Percentiles rank a stretch among this genome's conserved stretches.
Evolutionary conservation across 2,329 filamentous ascomycete genomes (phyloP).

Genomic region (Apiospora sp.): DNA sequence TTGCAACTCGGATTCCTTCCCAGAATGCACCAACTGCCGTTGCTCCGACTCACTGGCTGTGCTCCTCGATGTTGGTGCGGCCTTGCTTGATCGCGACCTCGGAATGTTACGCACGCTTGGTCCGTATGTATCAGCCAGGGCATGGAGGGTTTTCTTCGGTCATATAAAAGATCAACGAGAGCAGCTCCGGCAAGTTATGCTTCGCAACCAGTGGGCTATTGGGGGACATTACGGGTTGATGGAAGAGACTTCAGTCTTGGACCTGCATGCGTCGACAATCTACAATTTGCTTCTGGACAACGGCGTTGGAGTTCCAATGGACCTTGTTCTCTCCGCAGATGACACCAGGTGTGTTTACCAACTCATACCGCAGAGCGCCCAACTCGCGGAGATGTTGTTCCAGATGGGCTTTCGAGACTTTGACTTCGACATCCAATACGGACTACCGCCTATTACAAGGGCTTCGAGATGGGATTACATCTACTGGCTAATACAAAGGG

Average conservation of each 20-base stretch:
- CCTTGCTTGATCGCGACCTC: accelerated
- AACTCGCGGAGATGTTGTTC: background rate
- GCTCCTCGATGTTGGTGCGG: background rate
- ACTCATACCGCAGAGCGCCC: background rate
- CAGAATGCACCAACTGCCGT: background rate
- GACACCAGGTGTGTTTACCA: background rate
- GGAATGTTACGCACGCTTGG: too few species aligned
- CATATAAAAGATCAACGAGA: background rate
- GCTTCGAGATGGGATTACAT: background rate
- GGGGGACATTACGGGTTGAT: background rate
- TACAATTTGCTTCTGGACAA: background rate
- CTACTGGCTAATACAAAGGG: background rate
- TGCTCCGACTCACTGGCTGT: background rate
- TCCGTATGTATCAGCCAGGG: background rate
- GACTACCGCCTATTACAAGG: background rate
- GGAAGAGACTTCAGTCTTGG: background rate
- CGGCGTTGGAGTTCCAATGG: background rate
- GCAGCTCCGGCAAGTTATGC: background rate
- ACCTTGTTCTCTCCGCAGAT: background rate
- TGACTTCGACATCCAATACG: background rate
- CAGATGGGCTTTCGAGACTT: background rate
- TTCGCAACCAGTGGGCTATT: background rate
- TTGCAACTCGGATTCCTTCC: background rate
- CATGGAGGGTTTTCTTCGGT: background rate
- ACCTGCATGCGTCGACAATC: background rate